A percentile compares a stretch with the other conserved stretches of the same genome.
These are phyloP conservation scores for Fusarium neocosmosporiellum DNA, from an alignment of 2,329 filamentous ascomycete species.

Conservation along the genomic window DNA sequence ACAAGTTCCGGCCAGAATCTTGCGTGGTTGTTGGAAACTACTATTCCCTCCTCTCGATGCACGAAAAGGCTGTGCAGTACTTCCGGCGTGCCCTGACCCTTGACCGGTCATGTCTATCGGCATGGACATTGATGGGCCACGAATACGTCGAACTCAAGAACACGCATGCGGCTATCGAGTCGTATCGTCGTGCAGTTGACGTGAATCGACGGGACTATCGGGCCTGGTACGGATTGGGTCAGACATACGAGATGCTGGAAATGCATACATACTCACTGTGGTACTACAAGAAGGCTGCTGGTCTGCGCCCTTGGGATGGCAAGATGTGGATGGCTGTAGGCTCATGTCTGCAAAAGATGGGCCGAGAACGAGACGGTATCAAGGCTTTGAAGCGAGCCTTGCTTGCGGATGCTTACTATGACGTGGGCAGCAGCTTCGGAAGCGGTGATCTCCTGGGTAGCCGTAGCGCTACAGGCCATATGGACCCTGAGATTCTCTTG, in stretches of 20 bases:
- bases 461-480: slow-evolving; percentile 65
- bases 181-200: slow-evolving; percentile 93
- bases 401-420: slow-evolving; percentile 87
- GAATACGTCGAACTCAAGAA: slow-evolving; percentile 99
- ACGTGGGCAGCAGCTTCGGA: slow-evolving; percentile 68
- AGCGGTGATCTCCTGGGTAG: slow-evolving; percentile 60
- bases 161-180: slow-evolving; percentile 96
- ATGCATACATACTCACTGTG: slow-evolving; percentile 98
- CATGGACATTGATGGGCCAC: slow-evolving; percentile 99
- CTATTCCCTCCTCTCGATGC: slow-evolving; percentile 91
- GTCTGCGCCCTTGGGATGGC: slow-evolving; percentile 92
- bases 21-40: slow-evolving; percentile 98
- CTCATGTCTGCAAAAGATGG: slow-evolving; percentile 90
- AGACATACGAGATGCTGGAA: slow-evolving; percentile 97
- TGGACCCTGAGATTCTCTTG: slow-evolving; percentile 91
- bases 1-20: slow-evolving; percentile 96
- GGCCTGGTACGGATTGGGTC: slow-evolving; percentile 96
- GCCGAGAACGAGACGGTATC: slow-evolving; percentile 87
- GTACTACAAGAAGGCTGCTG: slow-evolving; percentile 97
- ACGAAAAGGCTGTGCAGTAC: slow-evolving; percentile 98
- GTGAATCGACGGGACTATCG: slow-evolving; percentile 96
- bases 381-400: slow-evolving; percentile 94
- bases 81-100: slow-evolving; percentile 93
- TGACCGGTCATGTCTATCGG: slow-evolving; percentile 89
- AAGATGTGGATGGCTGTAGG: slow-evolving; percentile 99